Evolutionary conservation across 345 rosid genomes (phyloP), one percentile per base, ranked within the genome.

Genomic region (Carallia pectinifolia): DNA sequence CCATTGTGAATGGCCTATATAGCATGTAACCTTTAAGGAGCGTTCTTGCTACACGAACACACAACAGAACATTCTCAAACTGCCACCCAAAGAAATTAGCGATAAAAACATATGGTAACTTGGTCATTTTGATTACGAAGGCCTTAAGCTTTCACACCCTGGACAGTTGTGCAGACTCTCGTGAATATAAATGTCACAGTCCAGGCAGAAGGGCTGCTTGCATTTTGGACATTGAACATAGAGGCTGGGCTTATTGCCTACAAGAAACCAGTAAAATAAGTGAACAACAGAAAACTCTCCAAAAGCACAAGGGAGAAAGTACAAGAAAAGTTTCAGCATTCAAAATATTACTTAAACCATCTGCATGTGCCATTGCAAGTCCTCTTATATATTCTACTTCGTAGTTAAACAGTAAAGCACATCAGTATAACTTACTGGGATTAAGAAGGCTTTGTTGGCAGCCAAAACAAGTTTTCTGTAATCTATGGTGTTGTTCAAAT

Each of bases 101-200:
- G 23, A 23, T 23, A 23, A 23, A 23, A 23, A 23, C 19, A 56
- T 10, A 3, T 27, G 29, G 60, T 10, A 27, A 27, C 34, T 56
- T 0, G 15, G 34, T 30, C 50, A 44, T 12, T 44, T 9, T 30
- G 36, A 7, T 65, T 72, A 75, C 56, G 78, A 52, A 29, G 37
- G 71, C 31, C 74, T 58, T 54, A 74, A 71, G 79, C 96, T 91
- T 75, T 91, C 93, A 30, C 98, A 91, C n/a, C 98, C 98, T 0
- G 97, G 98, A 80, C 96, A 94, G 68, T 91, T 91, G 78, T 94
- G 97, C 82, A 91, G 75, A 80, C 97, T 91, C 81, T 90, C 97
- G 61, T 91, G 98, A 52, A 92, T 85, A 65, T 94, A 91, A 65
- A 94, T 94, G 75, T 92, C 99, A 53, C 98, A 94, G 55, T 94